Conservation (phyloP, 2,329 filamentous ascomycete species). For the Zasmidium angulare region DNA sequence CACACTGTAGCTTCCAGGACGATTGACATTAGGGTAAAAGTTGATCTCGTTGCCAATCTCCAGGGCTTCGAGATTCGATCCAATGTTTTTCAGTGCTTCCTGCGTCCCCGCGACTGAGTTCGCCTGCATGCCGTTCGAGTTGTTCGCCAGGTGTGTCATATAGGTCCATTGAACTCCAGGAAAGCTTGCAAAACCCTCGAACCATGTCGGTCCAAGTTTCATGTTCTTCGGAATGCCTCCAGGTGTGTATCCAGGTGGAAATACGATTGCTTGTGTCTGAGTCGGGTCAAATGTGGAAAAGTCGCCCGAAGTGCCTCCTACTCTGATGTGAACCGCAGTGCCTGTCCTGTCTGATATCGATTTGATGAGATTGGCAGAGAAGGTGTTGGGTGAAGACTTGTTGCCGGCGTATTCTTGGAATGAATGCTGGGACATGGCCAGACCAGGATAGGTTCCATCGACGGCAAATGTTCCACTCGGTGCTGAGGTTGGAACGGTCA, state of each 20-base stretch:
- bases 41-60: conserved; percentile 19
- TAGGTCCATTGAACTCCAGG: conserved; percentile 12
- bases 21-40: conserved; percentile 7
- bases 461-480: conserved; percentile 7
- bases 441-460: conserved; percentile 5
- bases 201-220: conserved; percentile 15
- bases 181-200: conserved; percentile 14
- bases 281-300: conserved; percentile 7
- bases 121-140: conserved; percentile 1
- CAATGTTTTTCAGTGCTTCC: conserved; percentile 14
- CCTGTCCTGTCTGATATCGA: conserved; percentile 11
- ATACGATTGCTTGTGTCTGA: conserved; percentile 5
- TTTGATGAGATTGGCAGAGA: conserved; percentile 14
- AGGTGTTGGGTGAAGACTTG: conserved; percentile 13
- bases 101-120: conserved; percentile 11
- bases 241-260: conserved; percentile 1
- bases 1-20: conserved; percentile 5
- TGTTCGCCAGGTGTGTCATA: conserved; percentile 14
- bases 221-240: conserved; percentile 12
- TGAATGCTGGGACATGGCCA: conserved; percentile 14
- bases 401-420: conserved; percentile 19
- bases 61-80: conserved; percentile 13
- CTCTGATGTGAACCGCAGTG: conserved; percentile 13
- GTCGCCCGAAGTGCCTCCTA: conserved; percentile 17
- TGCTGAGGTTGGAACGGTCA: conserved; percentile 2